Conservation (phyloP, 352 stramenopile species). For the Phytophthora kernoviae region DNA sequence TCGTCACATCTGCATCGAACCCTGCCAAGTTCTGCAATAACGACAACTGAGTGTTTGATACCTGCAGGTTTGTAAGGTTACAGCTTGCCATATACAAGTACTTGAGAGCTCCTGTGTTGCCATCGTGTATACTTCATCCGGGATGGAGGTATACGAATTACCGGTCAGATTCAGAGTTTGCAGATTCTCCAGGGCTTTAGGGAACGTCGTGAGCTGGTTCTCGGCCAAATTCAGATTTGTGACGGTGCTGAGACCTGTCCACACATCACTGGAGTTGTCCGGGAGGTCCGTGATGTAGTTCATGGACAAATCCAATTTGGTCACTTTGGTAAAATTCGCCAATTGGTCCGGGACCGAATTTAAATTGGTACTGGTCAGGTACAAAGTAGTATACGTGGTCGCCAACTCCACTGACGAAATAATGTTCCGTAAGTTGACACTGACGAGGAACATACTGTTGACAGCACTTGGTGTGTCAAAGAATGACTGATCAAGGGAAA, state of each 20-base stretch:
- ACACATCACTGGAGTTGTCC: conserved; percentile 33
- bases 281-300: conserved; percentile 60
- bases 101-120: conserved; percentile 41
- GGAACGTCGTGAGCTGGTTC: conserved; percentile 53
- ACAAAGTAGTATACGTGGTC: conserved; percentile 32
- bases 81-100: conserved; percentile 51
- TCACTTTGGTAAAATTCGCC: conserved; percentile 32
- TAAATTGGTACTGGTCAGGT: conserved; percentile 57
- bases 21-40: conserved; percentile 46
- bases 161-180: conserved; percentile 48
- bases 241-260: conserved; percentile 36
- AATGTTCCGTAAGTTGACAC: conserved; percentile 43
- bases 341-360: conserved; percentile 43
- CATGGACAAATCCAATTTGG: conserved; percentile 44
- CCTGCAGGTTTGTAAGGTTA: conserved; percentile 63
- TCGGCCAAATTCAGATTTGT: conserved; percentile 42
- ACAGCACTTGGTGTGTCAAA: conserved; percentile 46
- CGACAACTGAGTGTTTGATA: conserved; percentile 42
- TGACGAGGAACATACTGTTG: conserved; percentile 42
- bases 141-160: conserved; percentile 53
- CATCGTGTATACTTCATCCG: conserved; percentile 50
- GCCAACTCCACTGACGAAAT: conserved; percentile 37
- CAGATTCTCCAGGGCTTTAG: conserved; percentile 35
- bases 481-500: conserved; percentile 55
- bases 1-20: conserved; percentile 51